Conservation (phyloP, 2,329 filamentous ascomycete species). For the Arachnopeziza araneosa region DNA sequence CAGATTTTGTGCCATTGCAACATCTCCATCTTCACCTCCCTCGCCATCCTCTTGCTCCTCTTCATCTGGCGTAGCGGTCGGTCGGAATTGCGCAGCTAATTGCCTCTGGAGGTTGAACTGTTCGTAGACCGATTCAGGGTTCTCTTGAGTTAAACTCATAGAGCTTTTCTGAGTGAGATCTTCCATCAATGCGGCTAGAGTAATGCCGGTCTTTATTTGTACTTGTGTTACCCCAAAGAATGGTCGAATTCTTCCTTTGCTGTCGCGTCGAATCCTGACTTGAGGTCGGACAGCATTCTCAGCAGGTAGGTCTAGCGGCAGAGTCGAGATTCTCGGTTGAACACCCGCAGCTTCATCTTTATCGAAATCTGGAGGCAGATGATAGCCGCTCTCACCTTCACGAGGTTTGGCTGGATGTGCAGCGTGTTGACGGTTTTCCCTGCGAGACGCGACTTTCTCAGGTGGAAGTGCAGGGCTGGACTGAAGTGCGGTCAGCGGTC, state of each 20-base stretch:
- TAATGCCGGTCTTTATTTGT: neutral
- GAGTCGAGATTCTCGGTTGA: neutral
- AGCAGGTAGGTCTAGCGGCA: neutral
- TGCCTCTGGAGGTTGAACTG: neutral
- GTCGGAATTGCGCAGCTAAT: neutral
- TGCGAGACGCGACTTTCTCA: neutral
- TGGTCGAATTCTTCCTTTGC: slow-evolving; percentile 3
- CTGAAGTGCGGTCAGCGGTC: neutral
- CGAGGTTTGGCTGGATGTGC: neutral
- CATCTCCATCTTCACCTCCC: slow-evolving; percentile 1
- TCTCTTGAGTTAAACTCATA: slow-evolving; percentile 27
- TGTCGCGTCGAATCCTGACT: slow-evolving; percentile 3
- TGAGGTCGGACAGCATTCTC: neutral
- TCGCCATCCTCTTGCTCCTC: neutral
- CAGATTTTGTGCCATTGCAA: neutral
- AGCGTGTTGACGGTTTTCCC: neutral
- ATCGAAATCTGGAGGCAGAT: neutral
- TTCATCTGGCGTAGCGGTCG: neutral
- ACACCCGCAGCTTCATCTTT: neutral
- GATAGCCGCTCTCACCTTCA: neutral
- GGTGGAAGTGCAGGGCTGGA: neutral
- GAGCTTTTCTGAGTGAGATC: slow-evolving; percentile 22
- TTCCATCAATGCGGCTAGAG: slow-evolving; percentile 5
- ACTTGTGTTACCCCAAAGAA: neutral
- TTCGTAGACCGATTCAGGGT: slow-evolving; percentile 24